These are phyloP conservation scores for Nicotiana obtusifolia DNA, from an alignment of 257 asterid genomes.

Conservation along the genomic window DNA sequence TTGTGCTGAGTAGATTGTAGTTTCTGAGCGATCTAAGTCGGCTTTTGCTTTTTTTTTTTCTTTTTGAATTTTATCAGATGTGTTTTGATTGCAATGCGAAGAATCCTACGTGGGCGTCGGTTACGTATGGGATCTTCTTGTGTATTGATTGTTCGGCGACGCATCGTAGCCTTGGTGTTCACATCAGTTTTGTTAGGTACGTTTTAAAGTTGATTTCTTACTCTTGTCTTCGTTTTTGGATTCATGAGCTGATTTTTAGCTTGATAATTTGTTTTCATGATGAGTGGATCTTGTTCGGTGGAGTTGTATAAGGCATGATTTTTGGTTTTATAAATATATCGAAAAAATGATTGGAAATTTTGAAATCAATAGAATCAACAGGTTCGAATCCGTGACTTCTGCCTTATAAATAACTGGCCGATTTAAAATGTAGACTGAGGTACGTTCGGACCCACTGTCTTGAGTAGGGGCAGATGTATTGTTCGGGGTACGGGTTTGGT, in stretches of 20 bases:
- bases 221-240: background rate
- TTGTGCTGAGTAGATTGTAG: conserved; percentile 31
- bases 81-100: conserved; percentile 97
- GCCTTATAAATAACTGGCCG: background rate
- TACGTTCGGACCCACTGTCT: too few relatives aligned
- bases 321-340: background rate
- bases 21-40: background rate
- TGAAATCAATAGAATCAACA: background rate
- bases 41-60: background rate
- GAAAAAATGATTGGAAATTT: background rate
- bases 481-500: too few relatives aligned
- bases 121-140: conserved; percentile 89
- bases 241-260: background rate
- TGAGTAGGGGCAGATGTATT: too few relatives aligned
- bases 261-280: background rate
- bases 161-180: conserved; percentile 97
- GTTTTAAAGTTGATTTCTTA: background rate
- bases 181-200: conserved; percentile 90
- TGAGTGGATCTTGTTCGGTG: background rate
- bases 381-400: background rate
- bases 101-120: conserved; percentile 99
- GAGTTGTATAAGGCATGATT: background rate
- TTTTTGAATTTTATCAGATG: conserved; percentile 41
- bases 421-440: too few relatives aligned
- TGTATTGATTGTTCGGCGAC: conserved; percentile 92